phyloP scores from a whole-genome alignment of 1,284 basidiomycete genomes.

The Crucibulum parvulum region DNA sequence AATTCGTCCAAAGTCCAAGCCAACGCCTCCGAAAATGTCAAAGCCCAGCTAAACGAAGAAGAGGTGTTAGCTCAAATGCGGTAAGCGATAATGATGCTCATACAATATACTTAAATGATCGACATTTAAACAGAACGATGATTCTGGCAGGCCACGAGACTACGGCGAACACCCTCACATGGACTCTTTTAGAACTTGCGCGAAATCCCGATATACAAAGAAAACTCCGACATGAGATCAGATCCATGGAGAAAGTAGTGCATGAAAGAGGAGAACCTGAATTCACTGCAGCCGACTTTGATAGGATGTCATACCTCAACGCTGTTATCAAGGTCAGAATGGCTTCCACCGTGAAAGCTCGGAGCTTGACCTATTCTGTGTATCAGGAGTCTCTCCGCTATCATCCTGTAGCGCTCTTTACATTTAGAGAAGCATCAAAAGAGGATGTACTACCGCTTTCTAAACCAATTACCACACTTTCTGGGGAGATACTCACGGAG shows the following conservation, averaged over 20 bases:
- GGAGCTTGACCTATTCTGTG: constrained; percentile 17
- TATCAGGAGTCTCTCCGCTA: constrained; percentile 47
- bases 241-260: constrained; percentile 38
- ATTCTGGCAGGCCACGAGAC: constrained; percentile 60
- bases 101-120: background rate
- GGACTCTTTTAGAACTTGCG: constrained; percentile 52
- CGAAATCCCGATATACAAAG: constrained; percentile 51
- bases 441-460: constrained; percentile 54
- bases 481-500: constrained; percentile 40
- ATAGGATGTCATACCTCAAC: constrained; percentile 56
- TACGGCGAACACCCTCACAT: constrained; percentile 44
- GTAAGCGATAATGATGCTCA: constrained; percentile 21
- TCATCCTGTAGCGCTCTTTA: constrained; percentile 39
- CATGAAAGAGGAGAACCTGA: constrained; percentile 44
- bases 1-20: constrained; percentile 42
- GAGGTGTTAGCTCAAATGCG: constrained; percentile 52
- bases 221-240: constrained; percentile 56
- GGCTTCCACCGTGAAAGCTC: constrained; percentile 12
- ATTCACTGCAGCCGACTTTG: constrained; percentile 52
- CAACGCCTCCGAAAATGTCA: constrained; percentile 46
- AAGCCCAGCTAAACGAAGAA: constrained; percentile 44
- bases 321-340: constrained; percentile 57
- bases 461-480: constrained; percentile 41
- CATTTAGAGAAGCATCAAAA: constrained; percentile 38
- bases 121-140: constrained; percentile 30